Percentiles rank a stretch among this genome's conserved stretches.
phyloP scores from a whole-genome alignment of 148 eudicot species.

The Linanthus parryae region DNA sequence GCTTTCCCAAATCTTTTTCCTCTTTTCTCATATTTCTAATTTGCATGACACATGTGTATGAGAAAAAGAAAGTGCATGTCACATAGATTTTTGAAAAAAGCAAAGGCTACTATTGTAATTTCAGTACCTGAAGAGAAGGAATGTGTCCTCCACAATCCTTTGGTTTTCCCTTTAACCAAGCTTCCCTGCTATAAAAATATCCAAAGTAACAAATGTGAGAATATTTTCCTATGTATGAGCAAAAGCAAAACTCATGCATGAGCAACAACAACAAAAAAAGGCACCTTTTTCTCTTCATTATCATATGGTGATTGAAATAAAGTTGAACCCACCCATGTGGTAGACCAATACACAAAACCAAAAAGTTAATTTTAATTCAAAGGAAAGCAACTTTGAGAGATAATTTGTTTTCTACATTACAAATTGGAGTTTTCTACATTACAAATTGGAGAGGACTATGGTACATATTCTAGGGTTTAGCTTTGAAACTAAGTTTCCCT shows the following conservation, averaged over 20 bases:
- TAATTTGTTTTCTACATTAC: conserved; percentile 10
- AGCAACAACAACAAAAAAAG: conserved; percentile 20
- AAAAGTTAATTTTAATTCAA: conserved; percentile 10
- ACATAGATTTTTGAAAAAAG: too few species aligned
- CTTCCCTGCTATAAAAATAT: conserved; percentile 63
- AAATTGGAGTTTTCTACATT: conserved; percentile 11
- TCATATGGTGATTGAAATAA: conserved; percentile 16
- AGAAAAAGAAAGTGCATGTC: too few species aligned
- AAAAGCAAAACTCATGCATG: background rate
- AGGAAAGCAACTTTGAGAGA: conserved; percentile 16
- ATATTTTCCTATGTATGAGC: too few species aligned
- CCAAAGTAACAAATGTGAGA: conserved; percentile 4
- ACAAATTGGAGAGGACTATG: conserved; percentile 14
- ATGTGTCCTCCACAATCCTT: conserved; percentile 47
- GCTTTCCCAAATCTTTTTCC: too few species aligned
- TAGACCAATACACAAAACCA: conserved; percentile 8
- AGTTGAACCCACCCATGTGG: conserved; percentile 38
- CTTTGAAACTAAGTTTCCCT: conserved; percentile 32
- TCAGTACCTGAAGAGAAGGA: conserved; percentile 65
- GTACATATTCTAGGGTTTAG: conserved; percentile 15
- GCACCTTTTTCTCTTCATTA: conserved; percentile 16
- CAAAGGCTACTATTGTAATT: too few species aligned
- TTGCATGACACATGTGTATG: too few species aligned
- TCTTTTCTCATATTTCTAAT: too few species aligned
- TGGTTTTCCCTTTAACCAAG: conserved; percentile 78